These are phyloP conservation scores for Aureobasidium musti DNA, from an alignment of 2,329 filamentous ascomycete genomes.

Conservation along the genomic window DNA sequence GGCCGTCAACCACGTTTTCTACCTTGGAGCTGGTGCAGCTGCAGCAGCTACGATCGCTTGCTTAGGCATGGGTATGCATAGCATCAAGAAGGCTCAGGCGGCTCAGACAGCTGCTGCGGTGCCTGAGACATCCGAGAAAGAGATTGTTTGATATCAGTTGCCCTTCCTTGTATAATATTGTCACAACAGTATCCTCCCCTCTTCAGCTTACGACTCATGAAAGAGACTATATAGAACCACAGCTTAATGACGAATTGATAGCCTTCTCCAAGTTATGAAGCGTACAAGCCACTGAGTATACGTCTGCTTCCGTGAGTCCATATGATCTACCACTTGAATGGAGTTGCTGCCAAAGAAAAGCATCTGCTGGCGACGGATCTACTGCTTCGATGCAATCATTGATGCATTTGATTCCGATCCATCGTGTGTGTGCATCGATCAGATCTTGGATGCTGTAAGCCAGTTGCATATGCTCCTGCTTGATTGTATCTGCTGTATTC, in stretches of 20 bases:
- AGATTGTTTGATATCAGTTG: neutral
- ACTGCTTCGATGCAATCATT: no score
- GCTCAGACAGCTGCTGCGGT: neutral
- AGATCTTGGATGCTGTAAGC: no score
- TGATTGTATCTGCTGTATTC: no score
- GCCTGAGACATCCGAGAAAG: slow-evolving; percentile 12
- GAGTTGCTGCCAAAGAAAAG: no score
- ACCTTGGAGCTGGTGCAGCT: slow-evolving; percentile 1
- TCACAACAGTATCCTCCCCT: neutral
- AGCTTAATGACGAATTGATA: neutral
- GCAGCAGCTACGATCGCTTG: slow-evolving; percentile 6
- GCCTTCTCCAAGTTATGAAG: neutral
- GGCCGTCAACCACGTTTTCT: slow-evolving; percentile 49
- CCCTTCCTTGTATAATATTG: neutral
- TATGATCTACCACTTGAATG: no score
- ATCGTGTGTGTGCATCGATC: no score
- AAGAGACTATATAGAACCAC: neutral
- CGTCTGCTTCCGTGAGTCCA: neutral
- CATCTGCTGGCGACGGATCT: no score
- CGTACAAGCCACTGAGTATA: neutral
- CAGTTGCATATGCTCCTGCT: no score
- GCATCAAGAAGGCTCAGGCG: slow-evolving; percentile 18
- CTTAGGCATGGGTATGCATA: slow-evolving; percentile 17
- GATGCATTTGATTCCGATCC: no score
- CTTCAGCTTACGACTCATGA: neutral